phyloP scores from a whole-genome alignment of 257 asterid genomes.

The Linderniella brevidens region DNA sequence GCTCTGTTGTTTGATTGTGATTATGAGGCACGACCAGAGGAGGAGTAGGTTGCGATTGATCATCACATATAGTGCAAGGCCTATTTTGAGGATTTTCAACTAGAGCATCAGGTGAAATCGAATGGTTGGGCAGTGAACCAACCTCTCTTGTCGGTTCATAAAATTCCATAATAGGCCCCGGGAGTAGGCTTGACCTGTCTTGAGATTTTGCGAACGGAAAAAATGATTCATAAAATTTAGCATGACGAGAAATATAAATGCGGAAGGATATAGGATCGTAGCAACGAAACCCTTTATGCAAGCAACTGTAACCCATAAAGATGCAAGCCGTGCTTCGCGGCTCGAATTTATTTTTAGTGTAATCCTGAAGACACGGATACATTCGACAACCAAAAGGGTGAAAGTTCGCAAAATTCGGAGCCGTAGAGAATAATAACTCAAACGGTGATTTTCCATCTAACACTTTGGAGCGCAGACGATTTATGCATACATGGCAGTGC shows the following conservation, averaged over 20 bases:
- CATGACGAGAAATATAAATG: not conserved
- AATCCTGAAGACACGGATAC: slow-evolving; percentile 1
- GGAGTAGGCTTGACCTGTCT: not conserved
- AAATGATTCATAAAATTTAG: not conserved
- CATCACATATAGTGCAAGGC: too few species aligned
- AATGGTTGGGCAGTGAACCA: too few species aligned
- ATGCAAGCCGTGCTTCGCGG: not conserved
- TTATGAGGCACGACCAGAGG: too few species aligned
- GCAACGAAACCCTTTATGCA: not conserved
- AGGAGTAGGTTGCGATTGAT: too few species aligned
- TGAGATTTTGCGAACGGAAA: not conserved
- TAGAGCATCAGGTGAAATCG: too few species aligned
- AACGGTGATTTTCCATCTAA: not conserved
- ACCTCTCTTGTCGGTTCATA: too few species aligned
- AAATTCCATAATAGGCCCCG: too few species aligned
- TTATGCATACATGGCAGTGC: not conserved
- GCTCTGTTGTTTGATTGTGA: too few species aligned
- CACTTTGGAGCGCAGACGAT: not conserved
- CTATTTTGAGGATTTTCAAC: too few species aligned
- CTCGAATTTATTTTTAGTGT: not conserved
- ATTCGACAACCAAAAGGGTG: slow-evolving; percentile 4
- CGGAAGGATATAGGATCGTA: not conserved
- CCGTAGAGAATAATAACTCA: not conserved
- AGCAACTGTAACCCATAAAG: not conserved
- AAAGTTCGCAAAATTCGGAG: not conserved